These are phyloP conservation scores for Trichosanthes cucumerina DNA, from an alignment of 306 rosid genomes.

Conservation along the genomic window DNA sequence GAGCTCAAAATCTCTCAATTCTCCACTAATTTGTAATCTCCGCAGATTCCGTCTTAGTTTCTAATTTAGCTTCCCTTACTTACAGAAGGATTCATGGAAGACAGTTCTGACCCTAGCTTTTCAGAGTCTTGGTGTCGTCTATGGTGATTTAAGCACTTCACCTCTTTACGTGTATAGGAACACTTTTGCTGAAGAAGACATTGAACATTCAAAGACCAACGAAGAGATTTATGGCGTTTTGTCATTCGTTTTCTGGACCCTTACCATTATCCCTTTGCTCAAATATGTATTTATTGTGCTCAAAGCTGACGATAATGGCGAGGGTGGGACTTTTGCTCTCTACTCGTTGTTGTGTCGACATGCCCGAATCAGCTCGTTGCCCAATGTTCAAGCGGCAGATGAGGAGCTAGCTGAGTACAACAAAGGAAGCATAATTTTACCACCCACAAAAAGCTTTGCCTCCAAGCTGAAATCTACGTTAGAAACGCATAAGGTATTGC, in stretches of 20 bases:
- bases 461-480: conserved; percentile 35
- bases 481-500: conserved; percentile 65
- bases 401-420: conserved; percentile 60
- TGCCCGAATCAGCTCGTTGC: conserved; percentile 54
- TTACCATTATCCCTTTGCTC: conserved; percentile 63
- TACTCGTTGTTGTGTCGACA: conserved; percentile 80
- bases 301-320: conserved; percentile 84
- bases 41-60: conserved; percentile 1
- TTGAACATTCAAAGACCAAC: conserved; percentile 38
- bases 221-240: conserved; percentile 76
- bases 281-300: conserved; percentile 81
- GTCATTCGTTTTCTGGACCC: conserved; percentile 82
- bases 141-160: conserved; percentile 90
- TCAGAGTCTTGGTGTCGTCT: conserved; percentile 89
- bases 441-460: conserved; percentile 24
- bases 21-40: conserved; percentile 5
- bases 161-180: conserved; percentile 75
- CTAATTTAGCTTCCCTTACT: not conserved
- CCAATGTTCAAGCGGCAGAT: conserved; percentile 62
- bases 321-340: conserved; percentile 90
- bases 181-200: conserved; percentile 59
- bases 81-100: conserved; percentile 66
- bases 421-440: conserved; percentile 19
- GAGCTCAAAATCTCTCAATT: conserved; percentile 11
- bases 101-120: conserved; percentile 61